Evolutionary conservation across 2,329 filamentous ascomycete species (phyloP).

Genomic region (Verticillium klebahnii): DNA sequence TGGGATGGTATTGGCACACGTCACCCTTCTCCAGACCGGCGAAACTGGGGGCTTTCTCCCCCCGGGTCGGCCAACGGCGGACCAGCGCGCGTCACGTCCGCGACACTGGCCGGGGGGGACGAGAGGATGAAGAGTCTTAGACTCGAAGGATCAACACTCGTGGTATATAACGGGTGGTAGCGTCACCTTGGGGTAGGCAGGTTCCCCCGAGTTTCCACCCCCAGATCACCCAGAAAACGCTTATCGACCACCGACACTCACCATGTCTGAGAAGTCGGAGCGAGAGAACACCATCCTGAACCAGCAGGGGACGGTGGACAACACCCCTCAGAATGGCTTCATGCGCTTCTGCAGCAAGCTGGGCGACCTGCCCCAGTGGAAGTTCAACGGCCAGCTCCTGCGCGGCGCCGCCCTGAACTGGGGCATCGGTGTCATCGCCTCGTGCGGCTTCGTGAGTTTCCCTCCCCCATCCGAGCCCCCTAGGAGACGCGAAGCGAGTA

Average conservation of each 20-base stretch:
- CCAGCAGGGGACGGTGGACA: neutral
- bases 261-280: conserved; percentile 1
- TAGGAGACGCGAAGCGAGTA: conserved; percentile 17
- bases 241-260: neutral
- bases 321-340: conserved; percentile 5
- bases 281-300: neutral
- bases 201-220: neutral
- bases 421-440: conserved; percentile 21
- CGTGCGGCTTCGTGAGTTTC: conserved; percentile 16
- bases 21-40: neutral
- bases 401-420: conserved; percentile 18
- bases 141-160: neutral
- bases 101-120: neutral
- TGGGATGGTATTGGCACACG: neutral
- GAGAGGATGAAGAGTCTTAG: neutral
- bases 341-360: conserved; percentile 12
- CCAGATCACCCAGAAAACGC: neutral
- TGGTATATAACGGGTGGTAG: neutral
- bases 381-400: conserved; percentile 16
- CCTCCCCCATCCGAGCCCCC: conserved; percentile 16
- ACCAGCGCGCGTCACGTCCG: neutral
- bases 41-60: neutral
- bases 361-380: conserved; percentile 19
- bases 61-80: neutral
- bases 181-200: neutral